Evolutionary conservation across 1,139 yeast genomes (phyloP), one percentile per base, ranked within the genome.

Genomic region (Blastobotrys malaysiensis): DNA sequence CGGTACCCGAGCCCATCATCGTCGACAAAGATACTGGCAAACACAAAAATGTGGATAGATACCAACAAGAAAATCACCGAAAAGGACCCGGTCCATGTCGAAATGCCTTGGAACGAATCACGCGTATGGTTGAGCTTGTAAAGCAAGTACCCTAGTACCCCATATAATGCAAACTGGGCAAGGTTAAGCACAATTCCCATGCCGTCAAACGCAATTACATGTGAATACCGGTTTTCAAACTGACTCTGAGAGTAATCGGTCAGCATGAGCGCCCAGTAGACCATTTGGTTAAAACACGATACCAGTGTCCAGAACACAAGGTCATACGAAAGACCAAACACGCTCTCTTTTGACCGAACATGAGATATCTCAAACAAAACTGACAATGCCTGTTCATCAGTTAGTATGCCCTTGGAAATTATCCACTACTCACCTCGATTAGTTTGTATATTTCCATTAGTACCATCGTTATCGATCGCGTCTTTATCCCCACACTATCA

Each of bases 1-100:
- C 39, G 53, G 19, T 47, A 55, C 5, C 62, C 61, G 9, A 43
- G 45, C 45, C 24, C 24, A 16, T 43, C 13, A 4, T 19, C 24
- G 21, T 43, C 45, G 45, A 20, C 22, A 43, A 43, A 43, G 11
- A 43, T 16, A 9, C 21, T 43, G 3, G 22, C 16, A 19, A 43
- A 43, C n/a, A 43, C 45, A 43, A 43, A 43, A 16, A 43, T n/a
- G 9, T 43, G 24, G 14, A 43, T 5, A 43, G 21, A 13, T 16
- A 31, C 39, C 4, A 31, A 11, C 39, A 31, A 11, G n/a, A 31
- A 31, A 13, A 31, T 31, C 5, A 31, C 39, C 11, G 4, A 31
- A 3, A 31, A 13, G 7, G 39, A 13, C 14, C 3, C 5, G 4
- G 39, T 11, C 39, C 39, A 31, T 2, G 39, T 31, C 3, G 39